Conservation (phyloP, 208 protist species). For the Phytomonas francai region DNA sequence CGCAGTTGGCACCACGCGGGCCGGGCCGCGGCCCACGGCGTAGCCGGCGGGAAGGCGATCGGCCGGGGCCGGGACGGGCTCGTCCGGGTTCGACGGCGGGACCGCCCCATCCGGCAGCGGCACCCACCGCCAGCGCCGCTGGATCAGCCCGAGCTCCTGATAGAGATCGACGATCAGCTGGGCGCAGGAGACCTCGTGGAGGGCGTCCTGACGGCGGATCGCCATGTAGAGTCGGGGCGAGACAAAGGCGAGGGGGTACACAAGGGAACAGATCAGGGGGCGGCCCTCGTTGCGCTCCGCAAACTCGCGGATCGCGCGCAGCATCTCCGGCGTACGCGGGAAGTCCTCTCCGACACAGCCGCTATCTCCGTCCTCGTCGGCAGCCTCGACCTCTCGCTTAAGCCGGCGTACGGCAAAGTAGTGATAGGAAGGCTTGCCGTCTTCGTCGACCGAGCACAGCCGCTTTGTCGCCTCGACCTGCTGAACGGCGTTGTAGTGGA, state of each 20-base stretch:
- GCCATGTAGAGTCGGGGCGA: constrained; percentile 31
- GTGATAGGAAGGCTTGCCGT: constrained; percentile 32
- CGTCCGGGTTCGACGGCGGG: not conserved
- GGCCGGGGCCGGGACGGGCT: constrained; percentile 2
- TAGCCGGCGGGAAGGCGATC: constrained; percentile 26
- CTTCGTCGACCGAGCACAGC: constrained; percentile 22
- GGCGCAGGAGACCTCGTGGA: constrained; percentile 39
- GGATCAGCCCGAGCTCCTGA: constrained; percentile 49
- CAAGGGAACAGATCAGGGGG: constrained; percentile 24
- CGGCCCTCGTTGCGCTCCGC: constrained; percentile 22
- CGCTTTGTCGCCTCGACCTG: constrained; percentile 44
- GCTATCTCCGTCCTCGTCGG: not conserved
- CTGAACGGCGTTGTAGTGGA: constrained; percentile 49
- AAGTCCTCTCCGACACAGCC: constrained; percentile 9
- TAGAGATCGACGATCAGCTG: constrained; percentile 71
- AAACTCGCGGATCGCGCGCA: constrained; percentile 17
- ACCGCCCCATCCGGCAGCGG: constrained; percentile 9
- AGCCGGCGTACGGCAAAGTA: constrained; percentile 65
- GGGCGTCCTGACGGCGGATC: constrained; percentile 14
- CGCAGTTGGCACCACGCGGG: constrained; percentile 23
- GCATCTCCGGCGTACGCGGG: constrained; percentile 22
- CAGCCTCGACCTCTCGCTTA: too few species aligned
- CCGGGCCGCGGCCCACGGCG: constrained; percentile 18
- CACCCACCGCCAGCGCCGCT: constrained; percentile 33
- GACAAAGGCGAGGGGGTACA: constrained; percentile 41